Conservation (phyloP, 2,329 filamentous ascomycete genomes). For the Leptographium flavum region DNA sequence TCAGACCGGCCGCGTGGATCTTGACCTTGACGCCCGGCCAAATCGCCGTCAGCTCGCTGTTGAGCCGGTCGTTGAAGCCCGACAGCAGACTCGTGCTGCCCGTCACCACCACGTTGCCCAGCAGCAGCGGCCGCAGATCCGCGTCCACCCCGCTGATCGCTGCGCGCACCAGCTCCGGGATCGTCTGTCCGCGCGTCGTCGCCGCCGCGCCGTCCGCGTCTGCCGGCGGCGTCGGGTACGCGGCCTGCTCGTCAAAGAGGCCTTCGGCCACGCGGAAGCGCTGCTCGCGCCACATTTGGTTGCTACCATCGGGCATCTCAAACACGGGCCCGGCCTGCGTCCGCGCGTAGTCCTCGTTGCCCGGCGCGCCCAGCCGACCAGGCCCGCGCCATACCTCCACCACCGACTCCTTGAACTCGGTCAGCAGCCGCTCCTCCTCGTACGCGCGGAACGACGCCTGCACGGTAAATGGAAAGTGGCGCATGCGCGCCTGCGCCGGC, state of each 20-base stretch:
- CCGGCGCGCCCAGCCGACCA: slow-evolving; percentile 45
- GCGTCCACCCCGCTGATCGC: slow-evolving; percentile 72
- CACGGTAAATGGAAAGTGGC: slow-evolving; percentile 49
- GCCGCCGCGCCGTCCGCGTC: slow-evolving; percentile 7
- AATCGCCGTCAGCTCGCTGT: slow-evolving; percentile 65
- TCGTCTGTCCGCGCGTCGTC: slow-evolving; percentile 58
- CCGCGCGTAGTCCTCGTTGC: slow-evolving; percentile 65
- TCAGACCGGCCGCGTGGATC: slow-evolving; percentile 73
- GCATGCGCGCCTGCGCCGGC: slow-evolving; percentile 61
- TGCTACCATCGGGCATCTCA: slow-evolving; percentile 94
- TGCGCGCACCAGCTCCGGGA: slow-evolving; percentile 68
- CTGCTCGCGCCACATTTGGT: slow-evolving; percentile 85
- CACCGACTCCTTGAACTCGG: slow-evolving; percentile 95
- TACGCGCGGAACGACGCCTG: slow-evolving; percentile 61
- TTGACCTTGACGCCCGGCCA: slow-evolving; percentile 81
- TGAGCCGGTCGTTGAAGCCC: slow-evolving; percentile 82
- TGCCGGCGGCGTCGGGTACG: slow-evolving; percentile 29
- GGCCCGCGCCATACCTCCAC: slow-evolving; percentile 87
- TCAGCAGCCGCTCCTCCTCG: slow-evolving; percentile 84
- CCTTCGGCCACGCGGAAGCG: slow-evolving; percentile 77
- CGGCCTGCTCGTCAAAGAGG: slow-evolving; percentile 76
- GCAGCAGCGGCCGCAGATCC: slow-evolving; percentile 68
- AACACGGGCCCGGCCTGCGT: slow-evolving; percentile 71
- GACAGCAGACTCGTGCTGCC: slow-evolving; percentile 78
- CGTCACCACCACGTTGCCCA: slow-evolving; percentile 85